Evolutionary conservation across 2,329 filamentous ascomycete genomes (phyloP).

Genomic region (Pseudocercospora ulei): DNA sequence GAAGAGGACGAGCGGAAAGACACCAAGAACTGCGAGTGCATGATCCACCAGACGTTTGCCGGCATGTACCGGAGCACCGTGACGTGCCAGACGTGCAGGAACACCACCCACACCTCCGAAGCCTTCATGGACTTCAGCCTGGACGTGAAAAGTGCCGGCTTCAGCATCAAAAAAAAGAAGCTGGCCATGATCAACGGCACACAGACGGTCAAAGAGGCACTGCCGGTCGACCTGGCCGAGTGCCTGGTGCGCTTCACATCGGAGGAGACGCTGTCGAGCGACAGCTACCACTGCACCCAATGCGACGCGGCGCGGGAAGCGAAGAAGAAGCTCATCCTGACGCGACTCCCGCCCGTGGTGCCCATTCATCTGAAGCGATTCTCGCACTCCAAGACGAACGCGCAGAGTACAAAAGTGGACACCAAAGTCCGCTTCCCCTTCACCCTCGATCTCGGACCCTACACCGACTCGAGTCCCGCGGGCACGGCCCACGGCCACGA

Average conservation of each 20-base stretch:
- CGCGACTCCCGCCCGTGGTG: slow-evolving; percentile 74
- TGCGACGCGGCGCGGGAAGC: slow-evolving; percentile 68
- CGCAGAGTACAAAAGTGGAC: slow-evolving; percentile 81
- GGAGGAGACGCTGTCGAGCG: slow-evolving; percentile 61
- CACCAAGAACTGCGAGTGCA: slow-evolving; percentile 59
- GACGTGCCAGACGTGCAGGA: slow-evolving; percentile 78
- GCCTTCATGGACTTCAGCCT: slow-evolving; percentile 85
- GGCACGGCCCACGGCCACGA: slow-evolving; percentile 36
- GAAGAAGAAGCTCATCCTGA: slow-evolving; percentile 73
- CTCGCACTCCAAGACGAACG: slow-evolving; percentile 41
- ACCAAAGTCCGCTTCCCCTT: slow-evolving; percentile 77
- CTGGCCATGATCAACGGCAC: slow-evolving; percentile 42
- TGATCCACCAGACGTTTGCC: slow-evolving; percentile 90
- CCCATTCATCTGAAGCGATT: slow-evolving; percentile 74
- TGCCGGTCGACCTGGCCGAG: slow-evolving; percentile 39
- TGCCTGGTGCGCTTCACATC: slow-evolving; percentile 84
- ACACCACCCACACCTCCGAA: slow-evolving; percentile 71
- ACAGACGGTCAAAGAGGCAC: slow-evolving; percentile 30
- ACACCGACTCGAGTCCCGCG: slow-evolving; percentile 34
- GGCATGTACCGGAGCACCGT: slow-evolving; percentile 84
- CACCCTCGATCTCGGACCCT: slow-evolving; percentile 80
- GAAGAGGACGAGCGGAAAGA: slow-evolving; percentile 35
- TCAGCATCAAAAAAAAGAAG: slow-evolving; percentile 53
- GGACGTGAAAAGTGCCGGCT: slow-evolving; percentile 57
- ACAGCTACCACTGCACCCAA: slow-evolving; percentile 75